These are phyloP conservation scores for Paramecium tetraurelia DNA, from an alignment of 73 alveolate species.

Conservation along the genomic window DNA sequence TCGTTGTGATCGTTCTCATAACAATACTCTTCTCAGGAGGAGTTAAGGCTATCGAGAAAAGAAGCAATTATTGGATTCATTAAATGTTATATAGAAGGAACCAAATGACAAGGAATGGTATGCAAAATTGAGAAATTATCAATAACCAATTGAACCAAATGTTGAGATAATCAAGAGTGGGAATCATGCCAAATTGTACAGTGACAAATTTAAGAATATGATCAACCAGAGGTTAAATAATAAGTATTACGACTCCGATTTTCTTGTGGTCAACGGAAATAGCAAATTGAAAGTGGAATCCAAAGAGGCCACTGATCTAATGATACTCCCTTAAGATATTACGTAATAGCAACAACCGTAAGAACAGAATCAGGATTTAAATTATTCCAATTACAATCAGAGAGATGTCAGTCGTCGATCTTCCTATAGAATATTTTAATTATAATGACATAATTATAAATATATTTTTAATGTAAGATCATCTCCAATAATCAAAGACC, in stretches of 20 bases:
- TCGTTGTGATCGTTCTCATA: not conserved
- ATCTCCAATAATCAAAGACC: not conserved
- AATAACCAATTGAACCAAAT: not conserved
- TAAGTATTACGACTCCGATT: not conserved
- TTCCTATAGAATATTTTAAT: not conserved
- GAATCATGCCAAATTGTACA: not conserved
- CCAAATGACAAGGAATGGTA: not conserved
- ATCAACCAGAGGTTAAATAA: not conserved
- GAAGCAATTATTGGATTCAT: not conserved
- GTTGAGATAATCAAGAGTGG: not conserved
- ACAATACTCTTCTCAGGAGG: not conserved
- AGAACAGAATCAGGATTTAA: not conserved
- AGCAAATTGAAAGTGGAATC: not conserved
- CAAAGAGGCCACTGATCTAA: not conserved
- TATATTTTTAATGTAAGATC: not conserved
- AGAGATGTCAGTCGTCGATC: not conserved
- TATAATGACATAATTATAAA: not conserved
- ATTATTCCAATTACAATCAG: not conserved
- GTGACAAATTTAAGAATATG: not conserved
- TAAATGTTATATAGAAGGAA: not conserved
- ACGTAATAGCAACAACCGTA: not conserved
- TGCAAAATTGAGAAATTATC: not conserved
- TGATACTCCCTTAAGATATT: not conserved
- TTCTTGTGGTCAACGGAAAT: not conserved
- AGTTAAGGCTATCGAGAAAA: not conserved